phyloP scores from a whole-genome alignment of 306 rosid genomes.

The Hippophae rhamnoides region DNA sequence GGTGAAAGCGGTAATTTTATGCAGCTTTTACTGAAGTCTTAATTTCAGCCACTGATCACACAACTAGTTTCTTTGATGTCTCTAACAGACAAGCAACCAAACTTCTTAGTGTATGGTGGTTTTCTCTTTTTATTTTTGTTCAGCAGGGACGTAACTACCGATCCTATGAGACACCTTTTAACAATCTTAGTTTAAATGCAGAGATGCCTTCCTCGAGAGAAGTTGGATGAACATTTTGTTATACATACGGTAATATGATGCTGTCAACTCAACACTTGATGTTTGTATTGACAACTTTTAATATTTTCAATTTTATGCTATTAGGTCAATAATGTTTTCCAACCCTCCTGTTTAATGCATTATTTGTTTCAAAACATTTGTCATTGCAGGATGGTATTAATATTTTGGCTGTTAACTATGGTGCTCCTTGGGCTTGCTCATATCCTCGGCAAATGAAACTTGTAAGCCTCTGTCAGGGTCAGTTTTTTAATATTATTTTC shows the following conservation, averaged over 20 bases:
- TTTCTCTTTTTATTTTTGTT: too few species aligned
- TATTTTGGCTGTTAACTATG: slow-evolving; percentile 79
- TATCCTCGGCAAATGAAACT: slow-evolving; percentile 68
- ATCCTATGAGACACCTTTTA: slow-evolving; percentile 7
- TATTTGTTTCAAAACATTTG: slow-evolving; percentile 6
- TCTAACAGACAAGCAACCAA: too few species aligned
- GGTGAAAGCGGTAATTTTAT: slow-evolving; percentile 59
- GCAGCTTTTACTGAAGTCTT: neutral
- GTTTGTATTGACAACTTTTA: neutral
- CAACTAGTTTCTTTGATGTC: too few species aligned
- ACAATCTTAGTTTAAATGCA: slow-evolving; percentile 28
- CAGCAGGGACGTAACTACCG: slow-evolving; percentile 1
- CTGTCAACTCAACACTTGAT: neutral
- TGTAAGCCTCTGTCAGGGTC: slow-evolving; percentile 33
- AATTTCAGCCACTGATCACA: too few species aligned
- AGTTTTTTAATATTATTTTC: slow-evolving; percentile 9
- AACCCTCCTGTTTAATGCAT: slow-evolving; percentile 11
- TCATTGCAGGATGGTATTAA: slow-evolving; percentile 71
- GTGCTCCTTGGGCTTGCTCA: slow-evolving; percentile 75
- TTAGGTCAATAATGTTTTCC: neutral
- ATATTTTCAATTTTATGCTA: neutral
- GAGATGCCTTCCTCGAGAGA: slow-evolving; percentile 89
- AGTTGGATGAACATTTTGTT: slow-evolving; percentile 82
- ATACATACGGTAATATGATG: slow-evolving; percentile 60
- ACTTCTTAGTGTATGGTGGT: too few species aligned